phyloP scores from a whole-genome alignment of 2,329 filamentous ascomycete genomes.

The Blastomyces percursus region DNA sequence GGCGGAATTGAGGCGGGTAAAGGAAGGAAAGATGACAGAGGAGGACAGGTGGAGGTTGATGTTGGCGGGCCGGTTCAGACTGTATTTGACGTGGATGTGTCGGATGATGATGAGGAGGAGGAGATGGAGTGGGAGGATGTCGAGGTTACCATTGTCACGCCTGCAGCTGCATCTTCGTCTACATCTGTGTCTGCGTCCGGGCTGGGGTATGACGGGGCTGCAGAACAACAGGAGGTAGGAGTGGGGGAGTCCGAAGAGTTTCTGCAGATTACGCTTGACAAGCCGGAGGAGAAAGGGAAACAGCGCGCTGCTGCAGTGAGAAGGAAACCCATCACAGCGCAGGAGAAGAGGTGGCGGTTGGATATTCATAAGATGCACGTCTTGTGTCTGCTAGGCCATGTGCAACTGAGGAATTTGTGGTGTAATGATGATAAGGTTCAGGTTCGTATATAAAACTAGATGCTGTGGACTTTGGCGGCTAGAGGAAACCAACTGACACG shows the following conservation, averaged over 20 bases:
- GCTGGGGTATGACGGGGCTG: neutral
- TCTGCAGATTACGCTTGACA: constrained; percentile 31
- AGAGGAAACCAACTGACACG: neutral
- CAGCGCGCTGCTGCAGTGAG: constrained; percentile 23
- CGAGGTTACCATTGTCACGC: constrained; percentile 31
- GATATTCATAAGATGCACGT: constrained; percentile 81
- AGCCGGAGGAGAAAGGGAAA: constrained; percentile 17
- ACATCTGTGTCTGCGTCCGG: neutral
- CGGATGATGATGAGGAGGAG: constrained; percentile 25
- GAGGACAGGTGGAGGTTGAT: neutral
- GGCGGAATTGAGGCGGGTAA: constrained; percentile 5
- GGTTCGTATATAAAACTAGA: constrained; percentile 23
- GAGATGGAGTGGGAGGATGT: constrained; percentile 53
- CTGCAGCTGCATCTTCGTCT: constrained; percentile 15
- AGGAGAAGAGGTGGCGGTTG: constrained; percentile 52
- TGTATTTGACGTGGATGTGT: constrained; percentile 45
- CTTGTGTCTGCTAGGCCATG: constrained; percentile 69
- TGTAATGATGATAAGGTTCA: constrained; percentile 69
- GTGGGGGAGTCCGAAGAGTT: constrained; percentile 17
- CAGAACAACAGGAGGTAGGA: neutral
- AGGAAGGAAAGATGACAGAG: constrained; percentile 10
- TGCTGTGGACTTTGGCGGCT: neutral
- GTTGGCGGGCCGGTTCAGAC: constrained; percentile 18
- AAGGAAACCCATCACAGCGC: constrained; percentile 44
- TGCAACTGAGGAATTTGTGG: constrained; percentile 70